phyloP scores from a whole-genome alignment of 2,329 filamentous ascomycete species.

The Fusarium cyanostomum region DNA sequence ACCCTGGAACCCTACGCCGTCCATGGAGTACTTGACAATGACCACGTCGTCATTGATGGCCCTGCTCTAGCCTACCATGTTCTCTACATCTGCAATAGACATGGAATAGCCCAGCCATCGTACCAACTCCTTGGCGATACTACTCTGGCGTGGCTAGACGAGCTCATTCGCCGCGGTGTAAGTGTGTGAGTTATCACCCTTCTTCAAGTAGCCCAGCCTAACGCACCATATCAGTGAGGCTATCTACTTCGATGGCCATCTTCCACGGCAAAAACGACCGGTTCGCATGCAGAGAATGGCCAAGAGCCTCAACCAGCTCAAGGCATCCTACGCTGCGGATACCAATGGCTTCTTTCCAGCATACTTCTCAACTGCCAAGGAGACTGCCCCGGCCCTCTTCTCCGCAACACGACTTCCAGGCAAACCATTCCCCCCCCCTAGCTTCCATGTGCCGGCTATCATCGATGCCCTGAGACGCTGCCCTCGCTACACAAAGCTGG shows the following conservation, averaged over 20 bases:
- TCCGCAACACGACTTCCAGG: slow-evolving; percentile 29
- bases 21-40: slow-evolving; percentile 52
- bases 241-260: slow-evolving; percentile 87
- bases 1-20: slow-evolving; percentile 63
- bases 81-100: slow-evolving; percentile 64
- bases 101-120: slow-evolving; percentile 64
- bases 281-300: slow-evolving; percentile 70
- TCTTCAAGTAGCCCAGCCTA: background rate
- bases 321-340: slow-evolving; percentile 53
- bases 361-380: slow-evolving; percentile 28
- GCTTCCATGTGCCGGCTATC: slow-evolving; percentile 82
- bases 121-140: slow-evolving; percentile 71
- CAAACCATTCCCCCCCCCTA: slow-evolving; percentile 58
- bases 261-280: slow-evolving; percentile 73
- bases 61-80: slow-evolving; percentile 81
- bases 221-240: slow-evolving; percentile 51
- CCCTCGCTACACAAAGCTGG: slow-evolving; percentile 52
- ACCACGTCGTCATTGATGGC: slow-evolving; percentile 73
- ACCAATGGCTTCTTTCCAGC: slow-evolving; percentile 39
- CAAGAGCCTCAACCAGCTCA: slow-evolving; percentile 64
- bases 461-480: slow-evolving; percentile 72
- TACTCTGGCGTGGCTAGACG: slow-evolving; percentile 70
- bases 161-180: slow-evolving; percentile 64
- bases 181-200: slow-evolving; percentile 62
- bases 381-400: slow-evolving; percentile 38